phyloP scores from a whole-genome alignment of 2,329 filamentous ascomycete genomes.

The Apiospora kogelbergensis region DNA sequence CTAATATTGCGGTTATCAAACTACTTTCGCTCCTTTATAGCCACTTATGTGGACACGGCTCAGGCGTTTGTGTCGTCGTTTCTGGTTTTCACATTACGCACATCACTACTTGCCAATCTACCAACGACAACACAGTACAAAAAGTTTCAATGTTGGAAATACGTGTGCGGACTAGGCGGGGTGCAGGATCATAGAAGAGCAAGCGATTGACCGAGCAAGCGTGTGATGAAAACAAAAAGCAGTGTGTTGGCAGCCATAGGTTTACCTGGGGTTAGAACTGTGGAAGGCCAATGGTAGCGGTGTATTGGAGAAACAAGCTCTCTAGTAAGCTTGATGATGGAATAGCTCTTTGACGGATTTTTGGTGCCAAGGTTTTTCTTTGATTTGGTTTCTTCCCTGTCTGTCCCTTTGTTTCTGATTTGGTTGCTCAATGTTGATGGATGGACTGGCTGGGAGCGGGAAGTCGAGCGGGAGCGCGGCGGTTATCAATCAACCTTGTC shows the following conservation, averaged over 20 bases:
- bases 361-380: background rate
- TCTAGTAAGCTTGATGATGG: conserved; percentile 1
- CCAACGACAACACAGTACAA: conserved; percentile 7
- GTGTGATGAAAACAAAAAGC: background rate
- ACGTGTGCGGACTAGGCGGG: background rate
- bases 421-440: background rate
- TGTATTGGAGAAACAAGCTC: background rate
- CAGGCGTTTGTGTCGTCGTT: conserved; percentile 2
- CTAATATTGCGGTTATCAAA: background rate
- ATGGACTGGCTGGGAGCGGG: background rate
- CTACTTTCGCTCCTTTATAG: background rate
- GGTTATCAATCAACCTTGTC: background rate
- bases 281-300: background rate
- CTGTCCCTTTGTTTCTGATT: conserved; percentile 4
- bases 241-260: background rate
- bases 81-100: background rate
- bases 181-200: conserved; percentile 7
- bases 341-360: conserved; percentile 7
- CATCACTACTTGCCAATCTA: conserved; percentile 8
- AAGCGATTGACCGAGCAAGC: conserved; percentile 9
- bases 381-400: conserved; percentile 8
- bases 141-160: conserved; percentile 8
- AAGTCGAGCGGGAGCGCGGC: background rate
- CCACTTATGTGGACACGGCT: conserved; percentile 1
- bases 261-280: background rate